phyloP scores from a whole-genome alignment of 441 rosid species.

The Populus hybrid region DNA sequence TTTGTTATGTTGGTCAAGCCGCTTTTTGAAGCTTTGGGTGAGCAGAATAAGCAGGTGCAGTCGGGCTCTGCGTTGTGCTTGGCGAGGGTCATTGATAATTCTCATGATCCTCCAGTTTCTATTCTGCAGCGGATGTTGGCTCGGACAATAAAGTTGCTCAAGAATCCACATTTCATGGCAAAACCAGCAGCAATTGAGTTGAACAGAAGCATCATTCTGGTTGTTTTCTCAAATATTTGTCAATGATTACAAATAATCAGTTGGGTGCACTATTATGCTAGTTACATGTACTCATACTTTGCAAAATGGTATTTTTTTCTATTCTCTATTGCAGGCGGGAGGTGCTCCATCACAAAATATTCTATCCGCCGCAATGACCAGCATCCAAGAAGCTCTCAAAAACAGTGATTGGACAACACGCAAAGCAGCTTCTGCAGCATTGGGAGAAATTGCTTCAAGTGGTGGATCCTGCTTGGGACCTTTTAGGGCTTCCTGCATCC shows the following conservation, averaged over 20 bases:
- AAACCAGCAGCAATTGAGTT: constrained; percentile 83
- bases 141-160: constrained; percentile 69
- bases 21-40: constrained; percentile 85
- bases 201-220: constrained; percentile 73
- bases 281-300: neutral
- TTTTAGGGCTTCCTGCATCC: constrained; percentile 65
- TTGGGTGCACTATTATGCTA: neutral
- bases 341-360: constrained; percentile 64
- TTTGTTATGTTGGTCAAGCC: constrained; percentile 74
- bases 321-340: constrained; percentile 62
- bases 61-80: constrained; percentile 82
- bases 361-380: constrained; percentile 59
- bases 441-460: constrained; percentile 70
- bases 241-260: neutral
- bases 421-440: constrained; percentile 79
- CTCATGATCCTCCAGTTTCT: constrained; percentile 54
- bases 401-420: constrained; percentile 86
- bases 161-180: constrained; percentile 76
- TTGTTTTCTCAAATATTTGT: constrained; percentile 16
- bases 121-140: constrained; percentile 73
- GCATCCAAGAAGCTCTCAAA: constrained; percentile 75
- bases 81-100: constrained; percentile 67
- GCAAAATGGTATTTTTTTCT: neutral
- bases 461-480: constrained; percentile 63
- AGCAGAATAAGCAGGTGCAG: constrained; percentile 85